Conservation (phyloP, 495 filamentous ascomycete genomes). For the Aspergillus leporis region DNA sequence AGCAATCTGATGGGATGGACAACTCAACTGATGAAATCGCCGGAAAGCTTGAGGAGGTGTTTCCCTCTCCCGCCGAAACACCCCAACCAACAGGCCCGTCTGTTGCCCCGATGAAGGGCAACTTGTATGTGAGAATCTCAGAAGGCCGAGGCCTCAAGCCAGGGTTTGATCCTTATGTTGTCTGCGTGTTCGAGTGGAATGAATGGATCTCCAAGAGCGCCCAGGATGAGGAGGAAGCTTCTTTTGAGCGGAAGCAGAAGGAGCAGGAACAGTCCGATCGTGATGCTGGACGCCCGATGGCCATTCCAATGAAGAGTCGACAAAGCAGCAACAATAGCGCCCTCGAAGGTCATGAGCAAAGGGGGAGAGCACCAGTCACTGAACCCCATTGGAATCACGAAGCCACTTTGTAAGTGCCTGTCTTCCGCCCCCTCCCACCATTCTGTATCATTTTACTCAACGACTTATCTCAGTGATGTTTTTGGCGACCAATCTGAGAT, state of each 20-base stretch:
- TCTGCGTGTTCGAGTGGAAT: conserved; percentile 94
- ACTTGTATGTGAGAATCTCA: conserved; percentile 82
- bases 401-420: conserved; percentile 78
- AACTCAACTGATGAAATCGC: conserved; percentile 41
- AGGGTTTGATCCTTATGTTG: conserved; percentile 87
- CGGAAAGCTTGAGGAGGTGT: conserved; percentile 47
- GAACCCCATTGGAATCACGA: conserved; percentile 96
- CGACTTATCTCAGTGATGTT: conserved; percentile 68
- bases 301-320: conserved; percentile 92
- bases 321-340: conserved; percentile 92
- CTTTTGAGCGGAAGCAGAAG: conserved; percentile 35
- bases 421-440: background rate
- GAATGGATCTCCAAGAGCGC: conserved; percentile 92
- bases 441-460: conserved; percentile 2
- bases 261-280: conserved; percentile 63
- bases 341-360: conserved; percentile 67
- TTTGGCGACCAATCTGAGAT: conserved; percentile 89
- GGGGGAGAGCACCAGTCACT: conserved; percentile 67
- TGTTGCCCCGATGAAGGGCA: conserved; percentile 80
- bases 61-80: conserved; percentile 33
- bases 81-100: conserved; percentile 51
- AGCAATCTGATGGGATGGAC: conserved; percentile 27
- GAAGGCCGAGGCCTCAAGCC: conserved; percentile 80
- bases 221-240: conserved; percentile 53
- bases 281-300: conserved; percentile 80